Conservation (phyloP, 225 moss, liverwort and hornwort species). For the Physcomitrium patens region DNA sequence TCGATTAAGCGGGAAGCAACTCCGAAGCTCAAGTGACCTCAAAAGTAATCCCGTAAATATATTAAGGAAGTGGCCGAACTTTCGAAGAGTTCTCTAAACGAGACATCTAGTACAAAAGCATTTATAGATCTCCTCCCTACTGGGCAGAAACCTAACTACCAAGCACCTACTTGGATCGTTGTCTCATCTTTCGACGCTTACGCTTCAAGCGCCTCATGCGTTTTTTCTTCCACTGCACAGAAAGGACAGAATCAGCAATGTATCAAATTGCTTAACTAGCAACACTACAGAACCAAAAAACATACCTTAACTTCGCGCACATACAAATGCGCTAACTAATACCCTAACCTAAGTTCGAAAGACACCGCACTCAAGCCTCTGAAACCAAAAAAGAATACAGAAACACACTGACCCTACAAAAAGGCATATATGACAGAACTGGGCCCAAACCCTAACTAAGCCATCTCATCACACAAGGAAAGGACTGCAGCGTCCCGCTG, state of each 20-base stretch:
- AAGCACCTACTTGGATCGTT: conserved; percentile 49
- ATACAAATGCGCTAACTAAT: neutral
- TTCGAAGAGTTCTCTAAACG: neutral
- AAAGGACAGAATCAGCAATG: no score
- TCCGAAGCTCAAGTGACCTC: no score
- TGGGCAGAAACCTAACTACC: conserved; percentile 20
- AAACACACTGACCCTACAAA: accelerated
- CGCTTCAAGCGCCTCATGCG: conserved; percentile 58
- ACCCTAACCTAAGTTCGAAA: neutral
- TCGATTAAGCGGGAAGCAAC: no score
- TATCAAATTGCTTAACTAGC: no score
- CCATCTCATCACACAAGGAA: neutral
- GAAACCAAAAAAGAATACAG: no score
- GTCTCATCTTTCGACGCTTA: conserved; percentile 60
- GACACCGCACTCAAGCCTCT: neutral
- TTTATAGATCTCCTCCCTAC: neutral
- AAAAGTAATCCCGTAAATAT: no score
- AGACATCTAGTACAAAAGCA: neutral
- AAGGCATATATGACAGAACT: neutral
- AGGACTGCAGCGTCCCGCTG: neutral
- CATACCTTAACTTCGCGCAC: no score
- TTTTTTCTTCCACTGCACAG: conserved; percentile 52
- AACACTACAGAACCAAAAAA: no score
- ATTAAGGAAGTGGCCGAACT: no score
- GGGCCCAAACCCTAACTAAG: neutral